Conservation (phyloP, 148 eudicot genomes). For the Cornus controversa region DNA sequence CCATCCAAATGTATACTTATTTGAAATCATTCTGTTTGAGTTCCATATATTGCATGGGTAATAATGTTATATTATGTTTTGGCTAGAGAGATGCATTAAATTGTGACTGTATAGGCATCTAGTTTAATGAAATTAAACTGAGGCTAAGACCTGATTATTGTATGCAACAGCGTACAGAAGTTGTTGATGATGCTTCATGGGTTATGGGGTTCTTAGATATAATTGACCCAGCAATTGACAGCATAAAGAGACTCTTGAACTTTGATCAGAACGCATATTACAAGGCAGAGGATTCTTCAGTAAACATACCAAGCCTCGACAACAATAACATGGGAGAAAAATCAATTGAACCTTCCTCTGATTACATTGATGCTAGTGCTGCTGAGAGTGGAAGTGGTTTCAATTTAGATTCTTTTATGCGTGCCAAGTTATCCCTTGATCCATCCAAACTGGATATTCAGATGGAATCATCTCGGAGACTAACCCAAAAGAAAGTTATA, state of each 20-base stretch:
- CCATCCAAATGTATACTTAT: not conserved
- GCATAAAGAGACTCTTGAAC: conserved; percentile 70
- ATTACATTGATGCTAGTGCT: conserved; percentile 7
- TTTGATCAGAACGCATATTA: conserved; percentile 43
- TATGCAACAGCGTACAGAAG: conserved; percentile 82
- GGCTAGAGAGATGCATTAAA: not conserved
- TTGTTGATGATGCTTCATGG: conserved; percentile 93
- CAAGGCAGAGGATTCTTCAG: conserved; percentile 29
- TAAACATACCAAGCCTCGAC: conserved; percentile 15
- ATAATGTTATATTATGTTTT: not conserved
- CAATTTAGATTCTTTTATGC: conserved; percentile 63
- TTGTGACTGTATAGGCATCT: no score
- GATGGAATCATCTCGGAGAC: conserved; percentile 45
- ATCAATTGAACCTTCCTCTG: conserved; percentile 11
- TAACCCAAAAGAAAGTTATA: conserved; percentile 10
- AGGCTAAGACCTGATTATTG: conserved; percentile 2
- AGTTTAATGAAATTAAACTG: no score
- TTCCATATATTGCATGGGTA: no score
- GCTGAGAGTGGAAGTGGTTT: conserved; percentile 46
- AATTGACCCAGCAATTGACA: conserved; percentile 88
- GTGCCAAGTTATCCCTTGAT: conserved; percentile 62
- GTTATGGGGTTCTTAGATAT: conserved; percentile 81
- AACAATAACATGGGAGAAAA: conserved; percentile 17
- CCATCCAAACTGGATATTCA: conserved; percentile 62
- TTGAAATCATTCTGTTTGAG: no score